Evolutionary conservation across 2,329 filamentous ascomycete genomes (phyloP).

Genomic region (Bipolaris victoriae): DNA sequence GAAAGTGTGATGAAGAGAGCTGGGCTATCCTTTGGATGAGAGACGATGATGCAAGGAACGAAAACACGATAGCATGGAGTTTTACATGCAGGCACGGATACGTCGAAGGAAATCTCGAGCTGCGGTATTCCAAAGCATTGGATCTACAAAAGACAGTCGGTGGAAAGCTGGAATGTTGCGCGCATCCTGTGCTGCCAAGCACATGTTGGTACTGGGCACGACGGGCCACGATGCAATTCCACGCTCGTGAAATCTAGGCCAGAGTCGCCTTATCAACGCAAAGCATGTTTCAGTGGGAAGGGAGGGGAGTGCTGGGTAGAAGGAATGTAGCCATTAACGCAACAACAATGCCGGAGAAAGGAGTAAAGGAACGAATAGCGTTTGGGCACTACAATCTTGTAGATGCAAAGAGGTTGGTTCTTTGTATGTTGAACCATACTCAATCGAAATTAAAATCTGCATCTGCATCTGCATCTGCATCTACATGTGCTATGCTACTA

Average conservation of each 20-base stretch:
- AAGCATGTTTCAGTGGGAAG: not conserved
- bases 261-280: not conserved
- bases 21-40: slow-evolving; percentile 74
- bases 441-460: not conserved
- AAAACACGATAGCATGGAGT: not conserved
- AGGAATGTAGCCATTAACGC: not conserved
- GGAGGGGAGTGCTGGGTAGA: not conserved
- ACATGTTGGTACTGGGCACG: not conserved
- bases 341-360: not conserved
- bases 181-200: not conserved
- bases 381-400: not conserved
- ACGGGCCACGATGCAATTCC: not conserved
- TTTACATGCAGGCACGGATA: not conserved
- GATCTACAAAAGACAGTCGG: not conserved
- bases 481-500: not conserved
- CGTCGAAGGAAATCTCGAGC: not conserved
- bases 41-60: not conserved
- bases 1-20: slow-evolving; percentile 84
- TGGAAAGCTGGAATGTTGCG: not conserved
- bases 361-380: not conserved
- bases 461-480: not conserved
- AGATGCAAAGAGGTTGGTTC: not conserved
- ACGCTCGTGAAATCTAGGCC: not conserved
- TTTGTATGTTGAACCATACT: not conserved
- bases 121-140: not conserved